Base-by-base conservation (phyloP, 139 green algal species). In the Chlorella sp. region DNA sequence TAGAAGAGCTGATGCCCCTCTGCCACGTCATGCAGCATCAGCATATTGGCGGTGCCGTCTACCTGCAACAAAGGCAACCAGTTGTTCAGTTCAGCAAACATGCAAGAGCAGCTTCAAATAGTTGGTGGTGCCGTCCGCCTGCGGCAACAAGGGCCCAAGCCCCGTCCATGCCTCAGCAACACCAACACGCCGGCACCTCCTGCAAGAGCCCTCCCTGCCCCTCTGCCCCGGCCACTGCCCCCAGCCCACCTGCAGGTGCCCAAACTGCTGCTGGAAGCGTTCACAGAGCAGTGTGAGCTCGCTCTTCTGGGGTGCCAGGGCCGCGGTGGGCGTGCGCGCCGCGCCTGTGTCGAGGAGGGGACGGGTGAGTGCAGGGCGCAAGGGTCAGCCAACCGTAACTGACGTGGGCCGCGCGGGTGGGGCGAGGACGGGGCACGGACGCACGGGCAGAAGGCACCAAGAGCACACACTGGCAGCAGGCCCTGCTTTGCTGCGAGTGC, bases 241-340 rank as follows among this genome's bases (percentile, higher is more conserved):
- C 4, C 36, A 60, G 57, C 73, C 15, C 53, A 86, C 66, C 84
- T 81, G 42, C 42, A 91, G 39, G 48, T 89, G 89, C 7, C 93
- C 91, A 79, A 92, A 95, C 71, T 92, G 80, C 40, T 90, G 82
- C 85, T 91, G 83, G 89, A 95, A 94, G 32, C 85, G 83, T 86
- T 95, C 91, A 64, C 91, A 96, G 75, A 97, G 89, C 64, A 89
- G 86, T 24, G 88, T 94, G 5, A 94, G 88, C 88, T 92, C 93
- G 42, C 60, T 86, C 86, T 95, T 94, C 57, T 80, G 83, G 34
- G 87, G 87, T 12, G 81, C 84, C 39, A 40, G 34, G 0, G 84
- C 60, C 11, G 89, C 60, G 75, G 76, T 81, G 71, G 89, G 85
- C 15, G 85, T 36, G 69, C 85, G 85, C 30, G 85, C 32, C 14